Conservation (phyloP, 2,329 filamentous ascomycete genomes). For the Paecilomyces sp. region DNA sequence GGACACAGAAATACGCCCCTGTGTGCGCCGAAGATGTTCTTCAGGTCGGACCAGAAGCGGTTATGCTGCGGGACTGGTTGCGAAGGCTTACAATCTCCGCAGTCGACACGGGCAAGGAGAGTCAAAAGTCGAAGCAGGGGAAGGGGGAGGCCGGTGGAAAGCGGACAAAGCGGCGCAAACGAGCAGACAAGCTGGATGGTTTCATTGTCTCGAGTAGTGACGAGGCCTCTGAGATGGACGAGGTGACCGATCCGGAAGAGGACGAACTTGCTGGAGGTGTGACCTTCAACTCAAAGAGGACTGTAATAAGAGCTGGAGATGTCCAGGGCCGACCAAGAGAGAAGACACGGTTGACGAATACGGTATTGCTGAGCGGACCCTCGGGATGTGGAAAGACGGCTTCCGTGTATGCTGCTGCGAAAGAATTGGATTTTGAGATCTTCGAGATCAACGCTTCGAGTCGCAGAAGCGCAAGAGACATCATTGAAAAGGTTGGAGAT, state of each 20-base stretch:
- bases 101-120: constrained; percentile 52
- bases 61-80: constrained; percentile 74
- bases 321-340: constrained; percentile 31
- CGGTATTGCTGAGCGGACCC: constrained; percentile 82
- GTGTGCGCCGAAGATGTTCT: constrained; percentile 62
- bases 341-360: constrained; percentile 57
- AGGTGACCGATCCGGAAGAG: constrained; percentile 56
- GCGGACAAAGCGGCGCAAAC: constrained; percentile 57
- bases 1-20: constrained; percentile 83
- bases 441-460: constrained; percentile 89
- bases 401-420: constrained; percentile 82
- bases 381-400: constrained; percentile 91
- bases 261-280: constrained; percentile 34
- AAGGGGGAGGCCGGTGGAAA: constrained; percentile 19
- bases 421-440: constrained; percentile 84
- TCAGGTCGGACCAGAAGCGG: constrained; percentile 63
- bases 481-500: constrained; percentile 86
- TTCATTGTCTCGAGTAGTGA: constrained; percentile 77
- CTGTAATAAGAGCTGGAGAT: constrained; percentile 36
- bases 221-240: constrained; percentile 62
- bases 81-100: constrained; percentile 66
- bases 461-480: constrained; percentile 78
- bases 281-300: constrained; percentile 28
- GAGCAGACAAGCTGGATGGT: constrained; percentile 64
- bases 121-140: constrained; percentile 15